Percentiles rank a stretch among this genome's conserved stretches.
Evolutionary conservation across 768 basidiomycete genomes (phyloP).

Genomic region (Asterophora lycoperdoides): DNA sequence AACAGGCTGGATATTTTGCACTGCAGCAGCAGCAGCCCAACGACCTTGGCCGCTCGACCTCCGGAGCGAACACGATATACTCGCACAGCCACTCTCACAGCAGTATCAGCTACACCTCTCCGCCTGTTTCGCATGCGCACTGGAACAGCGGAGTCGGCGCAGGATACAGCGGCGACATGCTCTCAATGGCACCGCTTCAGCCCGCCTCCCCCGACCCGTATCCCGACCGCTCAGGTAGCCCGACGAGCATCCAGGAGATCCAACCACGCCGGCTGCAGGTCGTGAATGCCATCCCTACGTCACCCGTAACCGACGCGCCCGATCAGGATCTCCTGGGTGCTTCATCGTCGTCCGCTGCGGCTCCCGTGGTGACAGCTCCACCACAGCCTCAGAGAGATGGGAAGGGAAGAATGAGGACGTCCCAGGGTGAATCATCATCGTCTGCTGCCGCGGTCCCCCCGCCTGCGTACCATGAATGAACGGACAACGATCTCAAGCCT

Average conservation of each 20-base stretch:
- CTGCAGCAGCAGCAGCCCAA: constrained; percentile 10
- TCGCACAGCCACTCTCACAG: constrained; percentile 16
- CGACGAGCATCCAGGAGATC: constrained; percentile 37
- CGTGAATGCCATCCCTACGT: constrained; percentile 27
- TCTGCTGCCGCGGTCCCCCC: constrained; percentile 9
- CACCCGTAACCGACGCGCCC: constrained; percentile 9
- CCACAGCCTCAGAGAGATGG: constrained; percentile 10
- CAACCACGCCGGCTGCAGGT: constrained; percentile 34
- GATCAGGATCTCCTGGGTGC: constrained; percentile 5
- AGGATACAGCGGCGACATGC: constrained; percentile 17
- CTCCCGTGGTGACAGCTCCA: constrained; percentile 2
- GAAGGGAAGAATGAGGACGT: constrained; percentile 20
- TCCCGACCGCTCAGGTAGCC: constrained; percentile 34
- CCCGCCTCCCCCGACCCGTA: constrained; percentile 11
- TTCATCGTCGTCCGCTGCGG: constrained; percentile 15
- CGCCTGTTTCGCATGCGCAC: constrained; percentile 13
- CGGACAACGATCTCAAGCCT: background rate
- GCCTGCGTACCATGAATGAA: constrained; percentile 15
- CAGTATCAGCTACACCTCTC: constrained; percentile 13
- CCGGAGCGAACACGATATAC: constrained; percentile 3
- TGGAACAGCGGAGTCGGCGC: constrained; percentile 14
- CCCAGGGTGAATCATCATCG: constrained; percentile 29
- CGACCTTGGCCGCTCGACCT: constrained; percentile 1
- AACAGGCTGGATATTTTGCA: constrained; percentile 23
- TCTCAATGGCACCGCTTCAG: background rate